phyloP scores from a whole-genome alignment of 306 rosid genomes.

The Trifolium repens region DNA sequence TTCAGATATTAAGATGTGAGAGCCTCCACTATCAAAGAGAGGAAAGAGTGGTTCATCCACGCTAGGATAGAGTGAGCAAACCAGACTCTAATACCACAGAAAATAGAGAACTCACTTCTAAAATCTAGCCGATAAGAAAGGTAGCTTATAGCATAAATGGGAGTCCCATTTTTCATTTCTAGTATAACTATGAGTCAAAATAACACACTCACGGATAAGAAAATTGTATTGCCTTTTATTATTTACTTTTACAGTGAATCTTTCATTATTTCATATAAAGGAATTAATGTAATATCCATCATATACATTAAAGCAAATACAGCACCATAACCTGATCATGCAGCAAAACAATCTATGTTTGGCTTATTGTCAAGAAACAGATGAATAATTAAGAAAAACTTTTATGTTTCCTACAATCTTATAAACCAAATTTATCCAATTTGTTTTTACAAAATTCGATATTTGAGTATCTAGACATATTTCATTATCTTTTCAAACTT shows the following conservation, averaged over 20 bases:
- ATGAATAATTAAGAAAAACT: not conserved
- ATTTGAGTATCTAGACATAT: constrained; percentile 2
- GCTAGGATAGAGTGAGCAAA: not conserved
- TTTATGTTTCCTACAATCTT: not conserved
- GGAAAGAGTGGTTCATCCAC: not conserved
- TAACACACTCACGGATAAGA: not conserved
- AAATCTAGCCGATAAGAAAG: constrained; percentile 21
- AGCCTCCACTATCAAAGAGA: not conserved
- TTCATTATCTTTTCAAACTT: not conserved
- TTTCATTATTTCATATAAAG: not conserved
- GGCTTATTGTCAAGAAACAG: constrained; percentile 12
- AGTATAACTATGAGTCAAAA: constrained; percentile 16
- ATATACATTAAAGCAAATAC: constrained; percentile 12
- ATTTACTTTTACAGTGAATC: not conserved
- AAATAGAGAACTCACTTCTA: constrained; percentile 7
- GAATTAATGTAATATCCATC: constrained; percentile 22
- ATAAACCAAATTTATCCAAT: not conserved
- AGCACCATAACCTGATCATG: not conserved
- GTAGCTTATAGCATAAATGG: not conserved
- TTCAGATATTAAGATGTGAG: not conserved
- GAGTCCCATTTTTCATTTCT: constrained; percentile 21
- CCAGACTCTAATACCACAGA: not conserved
- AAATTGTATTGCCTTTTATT: not conserved
- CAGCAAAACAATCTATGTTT: constrained; percentile 21
- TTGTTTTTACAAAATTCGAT: not conserved